phyloP scores from a whole-genome alignment of 2,329 filamentous ascomycete species.

The Colletotrichum sublineola region DNA sequence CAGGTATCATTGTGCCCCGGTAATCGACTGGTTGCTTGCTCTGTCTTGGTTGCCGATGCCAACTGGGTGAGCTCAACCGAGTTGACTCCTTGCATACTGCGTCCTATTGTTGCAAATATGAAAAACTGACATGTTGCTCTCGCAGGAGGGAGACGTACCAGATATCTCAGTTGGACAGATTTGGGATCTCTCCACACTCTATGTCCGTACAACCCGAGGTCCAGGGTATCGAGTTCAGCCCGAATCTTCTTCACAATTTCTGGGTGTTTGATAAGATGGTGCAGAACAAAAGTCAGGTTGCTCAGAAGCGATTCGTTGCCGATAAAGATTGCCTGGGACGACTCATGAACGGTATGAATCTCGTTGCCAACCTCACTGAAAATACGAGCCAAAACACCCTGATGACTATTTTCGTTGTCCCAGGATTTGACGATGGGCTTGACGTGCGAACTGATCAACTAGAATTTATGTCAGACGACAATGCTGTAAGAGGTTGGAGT shows the following conservation, averaged over 20 bases:
- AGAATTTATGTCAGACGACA: background rate
- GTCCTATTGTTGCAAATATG: slow-evolving; percentile 22
- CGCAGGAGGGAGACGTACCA: slow-evolving; percentile 17
- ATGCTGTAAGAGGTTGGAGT: background rate
- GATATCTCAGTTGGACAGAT: slow-evolving; percentile 28
- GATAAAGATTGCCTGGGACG: slow-evolving; percentile 43
- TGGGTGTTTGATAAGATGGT: slow-evolving; percentile 38
- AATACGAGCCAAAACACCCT: slow-evolving; percentile 28
- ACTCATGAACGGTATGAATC: slow-evolving; percentile 33
- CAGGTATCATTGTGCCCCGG: slow-evolving; percentile 23
- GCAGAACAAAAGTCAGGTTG: slow-evolving; percentile 40
- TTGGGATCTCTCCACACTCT: slow-evolving; percentile 39
- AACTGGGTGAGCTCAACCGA: slow-evolving; percentile 40
- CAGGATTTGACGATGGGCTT: slow-evolving; percentile 21
- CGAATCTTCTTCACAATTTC: slow-evolving; percentile 31
- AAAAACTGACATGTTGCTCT: background rate
- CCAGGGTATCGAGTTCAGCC: slow-evolving; percentile 39
- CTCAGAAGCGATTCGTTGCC: slow-evolving; percentile 44
- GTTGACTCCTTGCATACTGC: slow-evolving; percentile 43
- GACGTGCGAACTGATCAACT: slow-evolving; percentile 24
- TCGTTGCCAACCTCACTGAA: slow-evolving; percentile 36
- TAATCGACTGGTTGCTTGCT: slow-evolving; percentile 19
- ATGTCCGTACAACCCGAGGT: slow-evolving; percentile 30
- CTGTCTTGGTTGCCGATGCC: slow-evolving; percentile 43
- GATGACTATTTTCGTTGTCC: slow-evolving; percentile 26